Evolutionary conservation across 805 yeast genomes (phyloP), one percentile per base, ranked within the genome.

Genomic region (Brettanomyces custersianus): DNA sequence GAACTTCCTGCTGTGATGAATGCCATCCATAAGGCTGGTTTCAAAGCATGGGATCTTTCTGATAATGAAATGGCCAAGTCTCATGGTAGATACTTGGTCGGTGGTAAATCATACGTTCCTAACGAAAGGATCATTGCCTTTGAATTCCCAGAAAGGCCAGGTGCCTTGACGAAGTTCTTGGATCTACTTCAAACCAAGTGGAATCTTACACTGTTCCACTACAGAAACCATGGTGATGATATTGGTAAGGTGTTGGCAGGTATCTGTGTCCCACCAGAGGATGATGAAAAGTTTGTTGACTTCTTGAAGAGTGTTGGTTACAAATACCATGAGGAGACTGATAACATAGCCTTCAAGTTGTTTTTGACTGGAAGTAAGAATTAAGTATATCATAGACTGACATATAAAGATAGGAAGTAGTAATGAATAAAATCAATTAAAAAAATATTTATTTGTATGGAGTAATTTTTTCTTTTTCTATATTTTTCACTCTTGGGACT

Each of bases 111-210:
- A 0, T 60, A 67, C 17, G 75, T 83, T 15, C 68, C 74, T 20
- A 70, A 84, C 45, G 99, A 92, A 60, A 77, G 80, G 48, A 60
- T 92, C 24, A 74, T 77, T 47, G 71, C 81, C 33, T 92, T 92
- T 51, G 96, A 87, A 59, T 94, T 92, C 67, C 99, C 99, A 11
- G 99, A 92, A 54, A 78, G 92, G 52, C 97, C 98, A 2, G 95
- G 96, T 33, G 96, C 98, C 1, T 68, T 92, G 51, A 74, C 80
- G 20, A 80, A 73, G 40, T 92, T 92, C 63, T 68, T 92, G 51
- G 71, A 70, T 20, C 69, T 78, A 13, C 60, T 92, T 54, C 74
- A 80, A 50, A 68, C 70, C 19, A 76, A 77, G 34, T 92, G 97
- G 96, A 92, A 92, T 55, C 75, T 92, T 42, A 82, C 96, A 1